Conservation (phyloP, 2,329 filamentous ascomycete genomes). For the Cyclaneusma minus region DNA sequence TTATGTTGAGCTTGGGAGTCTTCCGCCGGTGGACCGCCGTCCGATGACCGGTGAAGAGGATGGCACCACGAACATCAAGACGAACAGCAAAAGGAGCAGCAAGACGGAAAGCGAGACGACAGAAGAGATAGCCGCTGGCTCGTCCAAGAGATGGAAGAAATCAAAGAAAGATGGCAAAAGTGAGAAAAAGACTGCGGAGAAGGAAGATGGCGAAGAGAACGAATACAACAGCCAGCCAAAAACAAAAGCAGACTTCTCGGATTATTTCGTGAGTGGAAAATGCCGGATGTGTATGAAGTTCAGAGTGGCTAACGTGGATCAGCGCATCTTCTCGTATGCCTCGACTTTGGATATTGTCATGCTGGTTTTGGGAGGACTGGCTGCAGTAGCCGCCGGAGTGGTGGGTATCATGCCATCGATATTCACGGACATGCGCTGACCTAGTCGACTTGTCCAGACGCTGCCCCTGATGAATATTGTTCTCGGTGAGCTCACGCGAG, state of each 20-base stretch:
- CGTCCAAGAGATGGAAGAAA: neutral
- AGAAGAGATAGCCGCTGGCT: neutral
- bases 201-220: neutral
- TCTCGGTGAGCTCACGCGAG: slow-evolving; percentile 27
- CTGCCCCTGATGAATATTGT: slow-evolving; percentile 44
- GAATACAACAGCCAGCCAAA: slow-evolving; percentile 22
- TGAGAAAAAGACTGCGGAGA: neutral
- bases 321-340: slow-evolving; percentile 38
- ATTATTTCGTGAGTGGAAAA: slow-evolving; percentile 23
- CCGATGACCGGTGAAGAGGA: too few species aligned
- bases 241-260: slow-evolving; percentile 27
- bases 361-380: slow-evolving; percentile 28
- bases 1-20: neutral
- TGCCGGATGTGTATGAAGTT: neutral
- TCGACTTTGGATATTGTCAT: slow-evolving; percentile 33
- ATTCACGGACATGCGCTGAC: slow-evolving; percentile 1
- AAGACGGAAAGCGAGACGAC: neutral
- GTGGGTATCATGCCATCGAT: slow-evolving; percentile 12
- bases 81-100: slow-evolving; percentile 1
- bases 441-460: slow-evolving; percentile 24
- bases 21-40: neutral
- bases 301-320: neutral
- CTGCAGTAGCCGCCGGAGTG: slow-evolving; percentile 33
- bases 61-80: slow-evolving; percentile 1
- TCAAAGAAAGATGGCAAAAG: neutral